Evolutionary conservation across 1,284 basidiomycete species (phyloP), one percentile per base, ranked within the genome.

Genomic region (Schizophyllum commune): DNA sequence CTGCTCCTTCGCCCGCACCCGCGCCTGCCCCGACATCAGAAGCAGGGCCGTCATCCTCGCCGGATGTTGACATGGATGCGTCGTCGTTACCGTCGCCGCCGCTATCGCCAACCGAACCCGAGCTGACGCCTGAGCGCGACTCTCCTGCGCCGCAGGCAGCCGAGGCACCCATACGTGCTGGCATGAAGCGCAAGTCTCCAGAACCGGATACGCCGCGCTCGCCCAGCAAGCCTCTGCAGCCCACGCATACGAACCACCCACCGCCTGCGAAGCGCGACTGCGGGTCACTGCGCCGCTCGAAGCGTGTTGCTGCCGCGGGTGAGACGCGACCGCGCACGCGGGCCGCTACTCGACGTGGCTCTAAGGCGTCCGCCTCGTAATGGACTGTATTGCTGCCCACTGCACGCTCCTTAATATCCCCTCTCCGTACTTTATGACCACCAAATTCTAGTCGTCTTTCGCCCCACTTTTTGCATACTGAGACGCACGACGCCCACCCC

Each of bases 291-390:
- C 78, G 88, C 27, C 78, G 88, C 63, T 89, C 87, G 62, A 86
- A 83, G 73, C 76, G 87, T 60, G 86, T 88, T 27, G 85, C 85
- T 52, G 77, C 82, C 63, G 81, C 83, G 9, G 70, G 76, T 53
- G 79, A 80, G 56, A 77, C 79, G 17, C 76, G 80, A 58, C 73
- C 77, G 55, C 79, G 69, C 62, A 72, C 72, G 67, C 71, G 59
- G 69, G 72, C 39, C 2, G 39, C 39, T 8, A 17, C 39, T 57
- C 51, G 64, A 54, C 59, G 64, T 27, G 71, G 55, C 72, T 72
- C 27, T 51, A 57, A 56, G 22, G 32, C 60, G 9, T 39, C 55
- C 20, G 57, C 56, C 62, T 60, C 68, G 67, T 67, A 68, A 64
- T 65, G 58, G 65, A 47, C 39, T 47, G 2, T 3, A 60, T 67